Conservation (phyloP, 2,329 filamentous ascomycete genomes). For the Hansfordia pulvinata region DNA sequence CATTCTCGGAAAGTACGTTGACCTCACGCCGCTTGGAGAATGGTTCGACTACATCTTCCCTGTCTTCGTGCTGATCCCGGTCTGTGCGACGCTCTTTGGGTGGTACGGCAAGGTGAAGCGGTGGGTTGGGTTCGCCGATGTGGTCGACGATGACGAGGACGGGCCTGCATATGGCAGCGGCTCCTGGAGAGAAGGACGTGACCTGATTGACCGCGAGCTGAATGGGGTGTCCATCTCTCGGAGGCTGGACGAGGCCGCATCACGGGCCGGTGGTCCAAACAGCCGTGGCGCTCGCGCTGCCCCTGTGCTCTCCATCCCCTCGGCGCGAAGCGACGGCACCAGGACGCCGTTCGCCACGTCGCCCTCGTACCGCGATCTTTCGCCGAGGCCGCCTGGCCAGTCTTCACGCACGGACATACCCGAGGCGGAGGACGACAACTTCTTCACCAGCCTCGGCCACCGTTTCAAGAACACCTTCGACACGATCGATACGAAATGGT, state of each 20-base stretch:
- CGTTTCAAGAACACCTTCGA: conserved; percentile 89
- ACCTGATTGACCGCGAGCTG: conserved; percentile 78
- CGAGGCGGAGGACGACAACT: conserved; percentile 61
- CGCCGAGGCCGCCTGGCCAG: too few species aligned
- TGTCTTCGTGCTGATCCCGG: conserved; percentile 72
- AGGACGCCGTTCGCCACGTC: conserved; percentile 30
- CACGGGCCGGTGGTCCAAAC: conserved; percentile 16
- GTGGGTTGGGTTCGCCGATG: conserved; percentile 63
- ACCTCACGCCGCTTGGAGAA: conserved; percentile 67
- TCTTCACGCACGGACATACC: too few species aligned
- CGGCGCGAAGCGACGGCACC: conserved; percentile 19
- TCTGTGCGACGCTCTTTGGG: conserved; percentile 76
- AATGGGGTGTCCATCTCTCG: conserved; percentile 46
- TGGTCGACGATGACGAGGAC: conserved; percentile 61
- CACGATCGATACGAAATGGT: conserved; percentile 65
- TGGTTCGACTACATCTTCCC: conserved; percentile 87
- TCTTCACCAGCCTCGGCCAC: conserved; percentile 73
- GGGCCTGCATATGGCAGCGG: conserved; percentile 57
- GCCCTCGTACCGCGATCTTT: conserved; percentile 18
- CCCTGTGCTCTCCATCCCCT: conserved; percentile 34
- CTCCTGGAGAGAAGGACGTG: conserved; percentile 82
- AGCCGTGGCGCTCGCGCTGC: conserved; percentile 19
- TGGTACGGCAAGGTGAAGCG: conserved; percentile 73
- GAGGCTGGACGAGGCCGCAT: conserved; percentile 28
- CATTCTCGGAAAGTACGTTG: conserved; percentile 73